Conservation (phyloP, 371 early-diverging fungal genomes). For the Basidiobolus meristosporus region DNA sequence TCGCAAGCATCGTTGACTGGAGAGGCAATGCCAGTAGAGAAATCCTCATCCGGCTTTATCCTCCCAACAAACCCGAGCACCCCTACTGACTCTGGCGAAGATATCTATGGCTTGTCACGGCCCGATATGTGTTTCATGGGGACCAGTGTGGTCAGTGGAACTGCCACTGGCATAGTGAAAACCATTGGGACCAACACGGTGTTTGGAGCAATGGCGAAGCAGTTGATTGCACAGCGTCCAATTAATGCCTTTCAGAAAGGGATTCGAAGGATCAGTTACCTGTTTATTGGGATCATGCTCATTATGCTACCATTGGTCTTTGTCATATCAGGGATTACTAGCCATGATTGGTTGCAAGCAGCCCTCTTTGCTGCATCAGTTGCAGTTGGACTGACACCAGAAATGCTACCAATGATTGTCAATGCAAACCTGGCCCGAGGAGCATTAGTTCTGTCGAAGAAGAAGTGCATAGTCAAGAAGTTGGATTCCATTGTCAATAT, state of each 20-base stretch:
- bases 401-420: constrained; percentile 21
- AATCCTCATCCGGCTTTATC: constrained; percentile 9
- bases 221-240: no score
- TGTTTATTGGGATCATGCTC: constrained; percentile 12
- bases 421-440: constrained; percentile 18
- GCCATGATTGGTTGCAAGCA: constrained; percentile 10
- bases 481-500: constrained; percentile 15
- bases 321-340: constrained; percentile 12
- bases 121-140: constrained; percentile 17
- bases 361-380: constrained; percentile 15
- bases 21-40: constrained; percentile 17
- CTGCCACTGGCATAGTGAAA: constrained; percentile 12
- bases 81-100: constrained; percentile 1
- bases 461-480: constrained; percentile 15
- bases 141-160: constrained; percentile 15
- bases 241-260: no score
- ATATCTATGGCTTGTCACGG: no score
- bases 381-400: constrained; percentile 21
- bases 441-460: constrained; percentile 13
- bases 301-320: constrained; percentile 14
- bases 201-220: no score
- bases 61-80: constrained; percentile 5
- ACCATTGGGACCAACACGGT: constrained; percentile 12
- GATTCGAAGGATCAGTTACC: constrained; percentile 14
- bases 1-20: constrained; percentile 15